A percentile compares a stretch with the other conserved stretches of the same genome.
Conservation (phyloP, 495 filamentous ascomycete genomes). For the Parachaetomium inaequale region DNA sequence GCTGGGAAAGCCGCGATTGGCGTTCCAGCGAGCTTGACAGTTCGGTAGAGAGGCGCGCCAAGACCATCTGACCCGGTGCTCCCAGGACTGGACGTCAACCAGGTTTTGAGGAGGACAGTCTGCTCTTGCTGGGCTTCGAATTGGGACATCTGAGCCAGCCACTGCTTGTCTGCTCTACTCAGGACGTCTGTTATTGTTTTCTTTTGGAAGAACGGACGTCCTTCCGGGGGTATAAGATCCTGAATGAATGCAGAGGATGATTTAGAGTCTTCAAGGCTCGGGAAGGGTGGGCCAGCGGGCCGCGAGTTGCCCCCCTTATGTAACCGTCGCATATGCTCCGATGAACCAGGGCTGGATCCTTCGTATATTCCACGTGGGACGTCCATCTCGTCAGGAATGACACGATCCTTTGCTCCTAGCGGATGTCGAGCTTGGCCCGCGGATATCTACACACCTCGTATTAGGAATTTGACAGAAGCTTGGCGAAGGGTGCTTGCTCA, state of each 20-base stretch:
- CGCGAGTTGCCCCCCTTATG: not conserved
- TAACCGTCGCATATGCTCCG: not conserved
- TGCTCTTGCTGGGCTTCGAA: not conserved
- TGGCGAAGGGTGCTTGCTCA: not conserved
- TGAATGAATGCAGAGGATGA: not conserved
- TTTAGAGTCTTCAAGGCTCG: not conserved
- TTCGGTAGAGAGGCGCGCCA: slow-evolving; percentile 1
- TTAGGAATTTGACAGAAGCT: not conserved
- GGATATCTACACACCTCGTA: not conserved
- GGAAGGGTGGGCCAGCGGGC: not conserved
- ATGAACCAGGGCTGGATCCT: not conserved
- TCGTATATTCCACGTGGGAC: not conserved
- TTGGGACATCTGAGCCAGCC: not conserved
- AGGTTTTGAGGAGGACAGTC: not conserved
- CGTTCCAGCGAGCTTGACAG: not conserved
- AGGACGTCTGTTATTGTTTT: not conserved
- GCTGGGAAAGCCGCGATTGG: slow-evolving; percentile 1
- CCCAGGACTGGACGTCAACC: not conserved
- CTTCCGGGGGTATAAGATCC: not conserved
- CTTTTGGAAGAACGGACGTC: no score
- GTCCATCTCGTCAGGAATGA: not conserved
- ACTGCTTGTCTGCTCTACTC: not conserved
- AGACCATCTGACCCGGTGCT: not conserved
- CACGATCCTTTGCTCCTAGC: not conserved
- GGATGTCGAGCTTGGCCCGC: not conserved